Evolutionary conservation across 768 basidiomycete species (phyloP).

Genomic region (Termitomyces sp.): DNA sequence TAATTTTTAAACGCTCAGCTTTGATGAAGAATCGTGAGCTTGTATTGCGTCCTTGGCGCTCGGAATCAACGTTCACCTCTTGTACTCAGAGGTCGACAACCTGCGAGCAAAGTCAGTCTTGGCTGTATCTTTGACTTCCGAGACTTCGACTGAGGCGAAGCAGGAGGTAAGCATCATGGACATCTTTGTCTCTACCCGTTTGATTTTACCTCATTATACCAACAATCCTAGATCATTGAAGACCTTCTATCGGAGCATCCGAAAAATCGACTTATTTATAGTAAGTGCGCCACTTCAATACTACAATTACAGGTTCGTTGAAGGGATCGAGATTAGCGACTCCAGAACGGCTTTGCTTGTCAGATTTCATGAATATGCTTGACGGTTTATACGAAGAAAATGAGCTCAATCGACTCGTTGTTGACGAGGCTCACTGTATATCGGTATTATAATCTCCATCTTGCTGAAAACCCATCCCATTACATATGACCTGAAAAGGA

Average conservation of each 20-base stretch:
- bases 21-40: slow-evolving; percentile 77
- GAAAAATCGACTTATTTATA: slow-evolving; percentile 60
- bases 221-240: slow-evolving; percentile 43
- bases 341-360: slow-evolving; percentile 62
- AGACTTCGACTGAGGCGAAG: slow-evolving; percentile 51
- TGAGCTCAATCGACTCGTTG: slow-evolving; percentile 66
- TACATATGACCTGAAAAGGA: slow-evolving; percentile 39
- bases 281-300: slow-evolving; percentile 29
- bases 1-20: slow-evolving; percentile 33
- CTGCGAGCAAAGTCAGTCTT: slow-evolving; percentile 49
- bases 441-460: slow-evolving; percentile 41
- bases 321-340: slow-evolving; percentile 43
- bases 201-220: neutral
- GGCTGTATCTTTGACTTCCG: slow-evolving; percentile 63
- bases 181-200: neutral
- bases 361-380: slow-evolving; percentile 50
- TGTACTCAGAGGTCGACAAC: slow-evolving; percentile 52
- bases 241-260: slow-evolving; percentile 61
- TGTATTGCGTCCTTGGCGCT: neutral
- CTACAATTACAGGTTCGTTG: neutral
- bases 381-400: slow-evolving; percentile 43
- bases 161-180: slow-evolving; percentile 34
- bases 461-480: neutral
- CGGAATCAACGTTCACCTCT: neutral
- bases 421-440: slow-evolving; percentile 87